Percentiles rank a stretch among this genome's conserved stretches.
Conservation (phyloP, 352 stramenopile species). For the Phytophthora uliginosa region DNA sequence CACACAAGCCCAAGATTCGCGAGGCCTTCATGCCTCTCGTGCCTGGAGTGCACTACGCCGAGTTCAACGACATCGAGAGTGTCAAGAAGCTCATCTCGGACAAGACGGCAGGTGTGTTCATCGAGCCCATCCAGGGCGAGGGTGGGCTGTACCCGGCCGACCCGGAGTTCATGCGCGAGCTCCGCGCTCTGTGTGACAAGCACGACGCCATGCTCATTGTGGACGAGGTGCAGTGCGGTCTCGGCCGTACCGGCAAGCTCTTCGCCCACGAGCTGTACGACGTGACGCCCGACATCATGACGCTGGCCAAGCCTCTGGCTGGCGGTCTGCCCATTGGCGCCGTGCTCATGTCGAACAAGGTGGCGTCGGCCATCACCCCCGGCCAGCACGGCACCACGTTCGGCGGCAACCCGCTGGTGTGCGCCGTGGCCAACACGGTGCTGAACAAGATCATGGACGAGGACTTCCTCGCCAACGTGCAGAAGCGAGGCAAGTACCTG, state of each 20-base stretch:
- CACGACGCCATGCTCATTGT: conserved; percentile 97
- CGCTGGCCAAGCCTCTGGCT: conserved; percentile 97
- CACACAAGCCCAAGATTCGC: conserved; percentile 91
- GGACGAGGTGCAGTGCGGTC: conserved; percentile 99
- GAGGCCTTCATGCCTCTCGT: conserved; percentile 88
- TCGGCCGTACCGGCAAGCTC: conserved; percentile 96
- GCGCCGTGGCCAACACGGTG: conserved; percentile 90
- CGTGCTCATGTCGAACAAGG: conserved; percentile 94
- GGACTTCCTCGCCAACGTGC: conserved; percentile 76
- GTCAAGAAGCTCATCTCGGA: conserved; percentile 80
- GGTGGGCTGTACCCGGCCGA: conserved; percentile 94
- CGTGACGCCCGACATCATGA: conserved; percentile 97
- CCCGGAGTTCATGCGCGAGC: conserved; percentile 91
- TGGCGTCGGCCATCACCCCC: conserved; percentile 91
- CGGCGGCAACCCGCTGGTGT: conserved; percentile 97
- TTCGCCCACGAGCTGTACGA: conserved; percentile 97
- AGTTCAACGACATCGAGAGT: conserved; percentile 89
- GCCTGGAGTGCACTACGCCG: conserved; percentile 75
- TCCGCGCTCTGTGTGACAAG: conserved; percentile 95
- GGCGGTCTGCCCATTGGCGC: conserved; percentile 97
- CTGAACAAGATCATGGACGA: conserved; percentile 79
- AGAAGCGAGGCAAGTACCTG: conserved; percentile 76
- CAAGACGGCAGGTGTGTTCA: conserved; percentile 81
- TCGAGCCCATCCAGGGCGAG: conserved; percentile 93
- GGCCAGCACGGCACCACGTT: conserved; percentile 98